These are phyloP conservation scores for Cytospora paraplurivora DNA, from an alignment of 2,329 filamentous ascomycete genomes.

Conservation along the genomic window DNA sequence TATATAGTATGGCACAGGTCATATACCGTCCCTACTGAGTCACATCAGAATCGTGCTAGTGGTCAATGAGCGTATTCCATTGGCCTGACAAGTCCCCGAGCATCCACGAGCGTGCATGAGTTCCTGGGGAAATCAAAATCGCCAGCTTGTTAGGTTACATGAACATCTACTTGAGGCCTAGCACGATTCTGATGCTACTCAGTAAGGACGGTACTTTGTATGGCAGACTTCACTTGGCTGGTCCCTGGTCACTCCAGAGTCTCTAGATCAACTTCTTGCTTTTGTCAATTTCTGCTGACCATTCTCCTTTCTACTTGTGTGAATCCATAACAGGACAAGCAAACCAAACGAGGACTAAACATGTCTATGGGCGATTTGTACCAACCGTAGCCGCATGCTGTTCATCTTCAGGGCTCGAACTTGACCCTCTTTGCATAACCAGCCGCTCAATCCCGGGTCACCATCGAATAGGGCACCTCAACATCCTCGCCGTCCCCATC, in stretches of 20 bases:
- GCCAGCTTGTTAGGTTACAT: too few species aligned
- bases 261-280: background rate
- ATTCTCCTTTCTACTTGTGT: slow-evolving; percentile 5
- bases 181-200: too few species aligned
- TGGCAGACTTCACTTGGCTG: background rate
- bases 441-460: slow-evolving; percentile 52
- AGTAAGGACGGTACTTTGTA: too few species aligned
- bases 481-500: slow-evolving; percentile 90
- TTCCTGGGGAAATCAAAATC: too few species aligned
- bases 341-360: background rate
- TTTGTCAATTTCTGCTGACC: background rate
- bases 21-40: too few species aligned
- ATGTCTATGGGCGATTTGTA: slow-evolving; percentile 13
- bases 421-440: background rate
- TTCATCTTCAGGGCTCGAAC: background rate
- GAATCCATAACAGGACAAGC: background rate
- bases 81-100: too few species aligned
- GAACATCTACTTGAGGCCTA: too few species aligned
- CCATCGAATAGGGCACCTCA: slow-evolving; percentile 94
- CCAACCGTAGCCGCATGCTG: slow-evolving; percentile 2
- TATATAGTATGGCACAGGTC: too few species aligned
- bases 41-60: too few species aligned
- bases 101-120: too few species aligned
- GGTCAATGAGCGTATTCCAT: too few species aligned
- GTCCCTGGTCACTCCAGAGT: background rate